phyloP scores from a whole-genome alignment of 345 rosid species.

The Erucastrum elatum region DNA sequence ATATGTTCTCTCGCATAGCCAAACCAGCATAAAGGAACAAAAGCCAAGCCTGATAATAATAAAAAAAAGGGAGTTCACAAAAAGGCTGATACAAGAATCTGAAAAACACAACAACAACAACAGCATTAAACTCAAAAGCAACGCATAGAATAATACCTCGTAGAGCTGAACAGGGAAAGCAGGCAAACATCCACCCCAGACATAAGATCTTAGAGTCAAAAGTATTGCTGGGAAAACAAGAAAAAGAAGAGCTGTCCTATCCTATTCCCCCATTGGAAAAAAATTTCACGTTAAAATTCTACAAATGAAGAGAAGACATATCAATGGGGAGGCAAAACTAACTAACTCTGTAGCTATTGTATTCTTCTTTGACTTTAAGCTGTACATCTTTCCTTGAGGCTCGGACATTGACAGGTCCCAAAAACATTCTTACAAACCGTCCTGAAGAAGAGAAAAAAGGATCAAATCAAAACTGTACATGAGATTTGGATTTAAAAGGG shows the following conservation, averaged over 20 bases:
- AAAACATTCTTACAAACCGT: slow-evolving; percentile 53
- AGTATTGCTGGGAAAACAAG: slow-evolving; percentile 83
- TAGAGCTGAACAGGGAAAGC: slow-evolving; percentile 96
- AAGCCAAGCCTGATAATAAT: slow-evolving; percentile 72
- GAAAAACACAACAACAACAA: not conserved
- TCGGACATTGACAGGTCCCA: not conserved
- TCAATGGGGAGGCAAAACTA: not conserved
- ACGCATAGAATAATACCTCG: slow-evolving; percentile 50
- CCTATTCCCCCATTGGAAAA: not conserved
- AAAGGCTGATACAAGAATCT: slow-evolving; percentile 1
- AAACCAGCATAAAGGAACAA: slow-evolving; percentile 92
- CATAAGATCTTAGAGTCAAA: slow-evolving; percentile 68
- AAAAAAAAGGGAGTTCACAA: not conserved
- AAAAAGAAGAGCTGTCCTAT: slow-evolving; percentile 51
- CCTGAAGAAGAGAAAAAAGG: slow-evolving; percentile 37
- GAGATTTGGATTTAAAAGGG: not conserved
- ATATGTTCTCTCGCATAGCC: slow-evolving; percentile 90
- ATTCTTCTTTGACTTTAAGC: slow-evolving; percentile 1
- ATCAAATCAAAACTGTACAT: not conserved
- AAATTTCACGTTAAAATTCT: not conserved
- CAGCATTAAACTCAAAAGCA: too few species aligned
- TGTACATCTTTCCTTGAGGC: not conserved
- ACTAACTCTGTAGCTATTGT: not conserved
- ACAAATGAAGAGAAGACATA: not conserved
- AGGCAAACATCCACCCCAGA: slow-evolving; percentile 91